Percentiles rank a stretch among this genome's conserved stretches.
Conservation (phyloP, 805 yeast species). For the Yarrowia sp. region DNA sequence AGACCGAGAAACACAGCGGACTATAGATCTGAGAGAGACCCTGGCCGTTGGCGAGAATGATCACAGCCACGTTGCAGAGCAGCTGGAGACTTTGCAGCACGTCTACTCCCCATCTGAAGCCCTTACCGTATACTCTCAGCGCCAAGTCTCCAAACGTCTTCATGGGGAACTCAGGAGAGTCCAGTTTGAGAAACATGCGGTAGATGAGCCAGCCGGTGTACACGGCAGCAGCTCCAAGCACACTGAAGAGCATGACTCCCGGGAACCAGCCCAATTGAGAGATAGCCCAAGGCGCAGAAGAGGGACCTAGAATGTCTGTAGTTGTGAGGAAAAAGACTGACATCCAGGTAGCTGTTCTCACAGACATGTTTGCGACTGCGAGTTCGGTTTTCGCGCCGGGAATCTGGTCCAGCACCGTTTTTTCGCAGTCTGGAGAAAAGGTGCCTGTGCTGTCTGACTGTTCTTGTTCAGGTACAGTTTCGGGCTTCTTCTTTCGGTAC, state of each 20-base stretch:
- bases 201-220: conserved; percentile 11
- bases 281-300: conserved; percentile 3
- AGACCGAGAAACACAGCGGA: neutral
- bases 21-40: conserved; percentile 4
- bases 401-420: neutral
- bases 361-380: conserved; percentile 9
- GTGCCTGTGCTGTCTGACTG: neutral
- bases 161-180: conserved; percentile 10
- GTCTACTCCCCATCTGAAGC: conserved; percentile 10
- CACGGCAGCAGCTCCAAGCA: neutral
- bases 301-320: conserved; percentile 4
- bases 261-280: conserved; percentile 9
- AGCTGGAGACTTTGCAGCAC: conserved; percentile 9
- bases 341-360: conserved; percentile 7
- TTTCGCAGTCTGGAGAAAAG: neutral
- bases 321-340: conserved; percentile 7
- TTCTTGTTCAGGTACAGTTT: neutral
- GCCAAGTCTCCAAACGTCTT: conserved; percentile 12
- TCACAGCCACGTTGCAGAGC: conserved; percentile 11
- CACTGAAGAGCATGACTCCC: conserved; percentile 5
- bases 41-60: conserved; percentile 12
- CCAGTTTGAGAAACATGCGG: conserved; percentile 9
- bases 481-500: conserved; percentile 10
- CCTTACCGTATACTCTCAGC: conserved; percentile 8
- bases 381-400: conserved; percentile 10